A percentile compares a stretch with the other conserved stretches of the same genome.
phyloP scores from a whole-genome alignment of 257 asterid genomes.

The Parsonsia alboflavescens region DNA sequence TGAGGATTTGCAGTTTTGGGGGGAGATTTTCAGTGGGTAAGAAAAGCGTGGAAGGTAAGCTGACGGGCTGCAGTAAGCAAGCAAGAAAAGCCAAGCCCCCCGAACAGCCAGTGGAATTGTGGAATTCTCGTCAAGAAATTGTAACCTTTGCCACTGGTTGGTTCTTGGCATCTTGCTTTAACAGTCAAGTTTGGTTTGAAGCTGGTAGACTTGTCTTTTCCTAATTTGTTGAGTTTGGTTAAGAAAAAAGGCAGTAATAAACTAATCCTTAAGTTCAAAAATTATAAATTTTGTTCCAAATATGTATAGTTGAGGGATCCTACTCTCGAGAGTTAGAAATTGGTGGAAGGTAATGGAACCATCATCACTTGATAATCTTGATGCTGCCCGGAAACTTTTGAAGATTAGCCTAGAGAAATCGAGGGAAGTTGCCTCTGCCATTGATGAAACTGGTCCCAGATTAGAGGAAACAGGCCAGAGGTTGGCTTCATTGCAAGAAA shows the following conservation, averaged over 20 bases:
- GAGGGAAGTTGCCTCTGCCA: slow-evolving; percentile 34
- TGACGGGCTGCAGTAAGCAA: neutral
- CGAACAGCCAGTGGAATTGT: neutral
- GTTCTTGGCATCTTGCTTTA: slow-evolving; percentile 46
- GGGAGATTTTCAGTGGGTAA: neutral
- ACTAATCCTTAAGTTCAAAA: neutral
- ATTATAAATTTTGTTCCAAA: neutral
- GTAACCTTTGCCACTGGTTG: neutral
- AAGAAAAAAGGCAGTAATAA: slow-evolving; percentile 19
- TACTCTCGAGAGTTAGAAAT: neutral
- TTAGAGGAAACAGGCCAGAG: slow-evolving; percentile 28
- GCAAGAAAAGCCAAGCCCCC: neutral
- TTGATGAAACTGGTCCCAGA: slow-evolving; percentile 37
- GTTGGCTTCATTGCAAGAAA: slow-evolving; percentile 26
- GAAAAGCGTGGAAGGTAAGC: slow-evolving; percentile 10
- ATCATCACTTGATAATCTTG: slow-evolving; percentile 27
- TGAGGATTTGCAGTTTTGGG: neutral
- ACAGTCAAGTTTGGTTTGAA: slow-evolving; percentile 73
- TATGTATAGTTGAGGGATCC: neutral
- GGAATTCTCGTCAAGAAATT: slow-evolving; percentile 3
- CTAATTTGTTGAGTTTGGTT: slow-evolving; percentile 47
- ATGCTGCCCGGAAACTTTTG: slow-evolving; percentile 48
- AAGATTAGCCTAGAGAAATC: slow-evolving; percentile 54
- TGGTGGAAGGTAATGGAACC: slow-evolving; percentile 20
- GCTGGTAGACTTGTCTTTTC: slow-evolving; percentile 36